Conservation (phyloP, 2,329 filamentous ascomycete species). For the Fusarium mangiferae region DNA sequence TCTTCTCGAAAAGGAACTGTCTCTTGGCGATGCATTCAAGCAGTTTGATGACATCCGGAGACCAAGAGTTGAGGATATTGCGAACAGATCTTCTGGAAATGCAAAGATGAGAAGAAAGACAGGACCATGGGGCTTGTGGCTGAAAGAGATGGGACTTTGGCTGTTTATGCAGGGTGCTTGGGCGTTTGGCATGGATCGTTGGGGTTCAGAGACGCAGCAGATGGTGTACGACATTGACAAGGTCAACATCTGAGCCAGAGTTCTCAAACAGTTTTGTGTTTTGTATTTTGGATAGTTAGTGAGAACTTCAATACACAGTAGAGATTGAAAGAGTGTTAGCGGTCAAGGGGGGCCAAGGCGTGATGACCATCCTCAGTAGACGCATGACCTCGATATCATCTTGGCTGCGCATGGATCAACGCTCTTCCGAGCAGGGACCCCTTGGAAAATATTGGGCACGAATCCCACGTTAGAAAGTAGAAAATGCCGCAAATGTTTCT, state of each 20-base stretch:
- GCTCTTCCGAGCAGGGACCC: conserved; percentile 1
- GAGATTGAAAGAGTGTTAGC: too few relatives aligned
- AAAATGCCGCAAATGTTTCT: background rate
- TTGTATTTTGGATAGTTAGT: background rate
- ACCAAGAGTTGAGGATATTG: background rate
- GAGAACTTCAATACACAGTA: rapidly evolving
- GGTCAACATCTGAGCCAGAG: background rate
- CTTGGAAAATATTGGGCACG: background rate
- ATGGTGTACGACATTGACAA: conserved; percentile 1
- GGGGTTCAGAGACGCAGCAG: background rate
- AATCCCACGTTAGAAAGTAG: background rate
- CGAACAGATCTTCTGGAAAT: background rate
- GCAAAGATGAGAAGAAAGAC: background rate
- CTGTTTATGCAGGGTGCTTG: background rate
- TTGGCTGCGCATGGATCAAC: conserved; percentile 4
- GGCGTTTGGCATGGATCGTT: background rate
- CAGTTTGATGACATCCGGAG: background rate
- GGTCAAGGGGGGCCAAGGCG: background rate
- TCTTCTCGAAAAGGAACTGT: background rate
- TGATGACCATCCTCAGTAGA: background rate
- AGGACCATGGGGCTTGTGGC: background rate
- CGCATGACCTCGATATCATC: background rate
- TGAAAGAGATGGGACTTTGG: background rate
- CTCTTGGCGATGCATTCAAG: background rate
- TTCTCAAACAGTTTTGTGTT: background rate